phyloP scores from a whole-genome alignment of 495 filamentous ascomycete species.

The Hypoxylon fuscum region DNA sequence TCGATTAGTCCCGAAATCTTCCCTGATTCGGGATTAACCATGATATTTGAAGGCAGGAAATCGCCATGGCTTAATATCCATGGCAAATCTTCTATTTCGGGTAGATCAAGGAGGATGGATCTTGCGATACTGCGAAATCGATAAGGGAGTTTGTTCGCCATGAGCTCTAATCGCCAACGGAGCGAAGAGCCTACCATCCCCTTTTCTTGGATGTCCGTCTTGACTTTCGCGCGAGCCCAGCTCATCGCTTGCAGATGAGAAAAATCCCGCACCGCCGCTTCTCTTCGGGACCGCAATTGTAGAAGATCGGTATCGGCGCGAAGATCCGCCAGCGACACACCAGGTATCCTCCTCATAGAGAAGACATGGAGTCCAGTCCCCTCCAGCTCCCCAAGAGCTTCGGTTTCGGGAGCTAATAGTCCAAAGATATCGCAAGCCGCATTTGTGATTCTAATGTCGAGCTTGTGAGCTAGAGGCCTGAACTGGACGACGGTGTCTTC shows the following conservation, averaged over 20 bases:
- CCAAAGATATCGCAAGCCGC: slow-evolving; percentile 52
- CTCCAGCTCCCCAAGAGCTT: slow-evolving; percentile 33
- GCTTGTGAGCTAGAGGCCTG: slow-evolving; percentile 52
- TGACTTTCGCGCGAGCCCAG: slow-evolving; percentile 41
- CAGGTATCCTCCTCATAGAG: slow-evolving; percentile 53
- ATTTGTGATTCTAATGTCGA: slow-evolving; percentile 52
- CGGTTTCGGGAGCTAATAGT: slow-evolving; percentile 49
- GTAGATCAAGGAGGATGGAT: slow-evolving; percentile 44
- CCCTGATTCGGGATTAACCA: slow-evolving; percentile 49
- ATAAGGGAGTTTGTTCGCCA: slow-evolving; percentile 49
- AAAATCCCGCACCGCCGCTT: slow-evolving; percentile 54
- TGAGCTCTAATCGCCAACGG: slow-evolving; percentile 47
- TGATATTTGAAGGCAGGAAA: slow-evolving; percentile 62
- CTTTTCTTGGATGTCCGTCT: slow-evolving; percentile 27
- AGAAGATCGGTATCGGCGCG: slow-evolving; percentile 25
- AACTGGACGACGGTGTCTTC: slow-evolving; percentile 58
- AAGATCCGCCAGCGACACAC: slow-evolving; percentile 49
- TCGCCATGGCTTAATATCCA: slow-evolving; percentile 68
- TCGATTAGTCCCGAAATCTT: slow-evolving; percentile 63
- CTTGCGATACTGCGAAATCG: slow-evolving; percentile 46
- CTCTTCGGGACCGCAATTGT: slow-evolving; percentile 26
- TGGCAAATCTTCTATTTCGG: slow-evolving; percentile 53
- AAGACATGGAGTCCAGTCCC: slow-evolving; percentile 47
- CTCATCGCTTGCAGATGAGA: slow-evolving; percentile 51
- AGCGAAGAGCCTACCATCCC: slow-evolving; percentile 50